Conservation (phyloP, 257 asterid species). For the Solanum appendiculatum region DNA sequence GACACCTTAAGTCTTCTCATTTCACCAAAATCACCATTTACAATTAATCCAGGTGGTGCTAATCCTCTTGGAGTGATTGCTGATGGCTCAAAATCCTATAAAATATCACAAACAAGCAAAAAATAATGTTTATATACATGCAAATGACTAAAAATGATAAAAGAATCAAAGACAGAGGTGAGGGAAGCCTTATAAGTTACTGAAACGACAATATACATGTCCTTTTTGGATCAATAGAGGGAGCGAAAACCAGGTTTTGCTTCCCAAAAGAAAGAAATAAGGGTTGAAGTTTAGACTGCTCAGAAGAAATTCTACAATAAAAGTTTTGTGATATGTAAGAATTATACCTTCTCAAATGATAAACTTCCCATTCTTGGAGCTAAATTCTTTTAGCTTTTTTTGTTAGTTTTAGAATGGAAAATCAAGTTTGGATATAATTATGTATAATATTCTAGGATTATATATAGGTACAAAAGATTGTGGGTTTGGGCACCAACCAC, state of each 20-base stretch:
- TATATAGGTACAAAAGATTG: background rate
- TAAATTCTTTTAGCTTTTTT: background rate
- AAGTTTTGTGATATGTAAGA: background rate
- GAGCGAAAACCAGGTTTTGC: background rate
- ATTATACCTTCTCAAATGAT: background rate
- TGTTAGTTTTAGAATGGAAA: background rate
- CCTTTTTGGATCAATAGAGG: background rate
- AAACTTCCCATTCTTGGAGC: constrained; percentile 1
- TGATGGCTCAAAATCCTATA: background rate
- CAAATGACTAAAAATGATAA: background rate
- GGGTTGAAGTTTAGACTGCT: background rate
- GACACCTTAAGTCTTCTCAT: background rate
- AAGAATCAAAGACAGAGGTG: background rate
- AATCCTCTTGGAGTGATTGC: background rate
- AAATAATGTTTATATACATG: background rate
- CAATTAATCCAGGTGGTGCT: background rate
- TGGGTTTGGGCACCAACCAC: background rate
- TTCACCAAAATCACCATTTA: background rate
- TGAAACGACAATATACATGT: background rate
- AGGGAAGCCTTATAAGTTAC: background rate
- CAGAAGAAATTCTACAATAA: background rate
- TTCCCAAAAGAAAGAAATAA: background rate
- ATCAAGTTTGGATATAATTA: background rate
- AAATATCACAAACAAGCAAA: background rate
- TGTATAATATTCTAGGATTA: background rate